These are phyloP conservation scores for Naganishia onofrii DNA, from an alignment of 768 basidiomycete genomes.

Conservation along the genomic window DNA sequence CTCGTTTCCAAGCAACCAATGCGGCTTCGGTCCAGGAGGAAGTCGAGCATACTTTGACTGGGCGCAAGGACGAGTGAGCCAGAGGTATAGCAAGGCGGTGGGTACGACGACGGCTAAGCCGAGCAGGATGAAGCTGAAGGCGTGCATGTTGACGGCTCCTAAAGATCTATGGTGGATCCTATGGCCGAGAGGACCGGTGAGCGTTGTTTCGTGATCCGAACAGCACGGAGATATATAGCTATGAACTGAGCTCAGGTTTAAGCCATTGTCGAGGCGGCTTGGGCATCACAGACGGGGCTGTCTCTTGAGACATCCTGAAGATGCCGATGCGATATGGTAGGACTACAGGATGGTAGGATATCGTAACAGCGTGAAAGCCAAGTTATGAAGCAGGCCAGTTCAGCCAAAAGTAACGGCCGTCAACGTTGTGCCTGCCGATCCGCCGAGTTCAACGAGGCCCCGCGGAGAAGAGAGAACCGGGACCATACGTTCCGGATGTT, in stretches of 20 bases:
- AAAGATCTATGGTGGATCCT: not conserved
- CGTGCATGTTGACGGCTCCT: not conserved
- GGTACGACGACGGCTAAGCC: not conserved
- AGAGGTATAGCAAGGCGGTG: not conserved
- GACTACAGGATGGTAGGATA: too few species aligned
- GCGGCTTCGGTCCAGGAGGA: slow-evolving; percentile 19
- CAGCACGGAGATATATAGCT: not conserved
- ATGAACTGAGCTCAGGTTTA: too few species aligned
- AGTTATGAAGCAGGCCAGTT: not conserved
- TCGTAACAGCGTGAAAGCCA: too few species aligned
- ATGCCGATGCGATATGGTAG: too few species aligned
- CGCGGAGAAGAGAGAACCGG: slow-evolving; percentile 15
- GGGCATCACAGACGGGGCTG: too few species aligned
- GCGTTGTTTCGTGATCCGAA: not conserved
- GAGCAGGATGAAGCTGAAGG: not conserved
- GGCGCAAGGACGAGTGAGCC: slow-evolving; percentile 11
- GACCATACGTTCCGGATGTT: not conserved
- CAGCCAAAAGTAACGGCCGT: slow-evolving; percentile 14
- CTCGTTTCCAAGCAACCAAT: slow-evolving; percentile 18
- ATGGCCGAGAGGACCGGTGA: not conserved
- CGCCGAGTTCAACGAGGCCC: slow-evolving; percentile 6
- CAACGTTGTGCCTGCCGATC: slow-evolving; percentile 5
- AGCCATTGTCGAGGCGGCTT: too few species aligned
- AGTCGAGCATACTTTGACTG: slow-evolving; percentile 9
- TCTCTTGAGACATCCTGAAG: too few species aligned